Evolutionary conservation across 441 rosid species (phyloP), one percentile per base, ranked within the genome.

Genomic region (Erodium trifolium): DNA sequence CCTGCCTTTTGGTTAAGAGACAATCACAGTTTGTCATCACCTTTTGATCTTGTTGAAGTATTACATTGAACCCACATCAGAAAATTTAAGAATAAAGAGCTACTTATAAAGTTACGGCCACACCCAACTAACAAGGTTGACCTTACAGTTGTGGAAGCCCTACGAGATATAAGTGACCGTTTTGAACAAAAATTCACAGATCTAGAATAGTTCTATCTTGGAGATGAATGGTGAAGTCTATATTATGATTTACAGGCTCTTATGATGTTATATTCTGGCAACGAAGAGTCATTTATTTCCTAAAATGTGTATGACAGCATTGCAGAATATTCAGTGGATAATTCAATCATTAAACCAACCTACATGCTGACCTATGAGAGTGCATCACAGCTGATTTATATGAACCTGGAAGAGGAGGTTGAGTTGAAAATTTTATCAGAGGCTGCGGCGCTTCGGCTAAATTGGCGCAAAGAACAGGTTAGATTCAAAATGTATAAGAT

Each of bases 321-420:
- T 84, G 90, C 91, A 78, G 99, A 93, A 74, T 88, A 83, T 78
- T 78, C 92, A 7, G 91, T 93, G 70, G 81, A 79, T 66, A 91
- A 88, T 81, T 84, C 99, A 11, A 73, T 85, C 70, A 85, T 93
- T 68, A 89, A 83, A 71, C 97, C 99, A 71, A 91, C 99, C 57
- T 93, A 93, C 79, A 91, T 91, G 99, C 83, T 93, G 86, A 93
- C 99, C 9, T 91, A 93, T 65, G 96, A 89, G 79, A 93, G 99
- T 83, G 99, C 99, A 53, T 72, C 92, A 34, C 96, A 93, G 82
- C 82, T 93, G 77, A 92, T 93, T 81, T 80, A 87, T 79, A 73
- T 93, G 85, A 83, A 86, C 80, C 85, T 91, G 68, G 91, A 88
- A 77, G 99, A 93, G 78, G 99, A 93, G 80, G 68, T 70, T 74